phyloP scores from a whole-genome alignment of 768 basidiomycete genomes.

The Macrolepiota fuliginosa region DNA sequence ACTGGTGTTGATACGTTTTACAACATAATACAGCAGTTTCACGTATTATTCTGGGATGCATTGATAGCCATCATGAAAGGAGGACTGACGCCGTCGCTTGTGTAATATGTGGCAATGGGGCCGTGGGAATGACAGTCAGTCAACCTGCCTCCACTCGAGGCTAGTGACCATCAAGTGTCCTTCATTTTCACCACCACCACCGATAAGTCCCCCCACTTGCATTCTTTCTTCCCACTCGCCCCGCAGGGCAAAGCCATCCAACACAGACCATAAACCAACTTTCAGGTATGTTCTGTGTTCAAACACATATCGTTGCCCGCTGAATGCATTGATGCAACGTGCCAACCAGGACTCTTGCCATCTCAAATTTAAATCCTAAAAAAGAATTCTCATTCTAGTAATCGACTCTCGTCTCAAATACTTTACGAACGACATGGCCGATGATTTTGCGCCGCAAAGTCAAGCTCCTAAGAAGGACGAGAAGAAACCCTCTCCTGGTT shows the following conservation, averaged over 20 bases:
- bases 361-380: conserved; percentile 33
- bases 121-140: conserved; percentile 37
- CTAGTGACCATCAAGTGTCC: conserved; percentile 41
- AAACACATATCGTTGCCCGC: background rate
- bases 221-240: conserved; percentile 76
- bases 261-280: conserved; percentile 35
- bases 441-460: conserved; percentile 65
- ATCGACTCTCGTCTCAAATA: conserved; percentile 42
- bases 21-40: conserved; percentile 1
- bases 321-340: conserved; percentile 11
- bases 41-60: conserved; percentile 4
- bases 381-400: conserved; percentile 32
- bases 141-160: conserved; percentile 22
- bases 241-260: conserved; percentile 85
- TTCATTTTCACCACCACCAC: conserved; percentile 47
- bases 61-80: conserved; percentile 1
- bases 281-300: conserved; percentile 34
- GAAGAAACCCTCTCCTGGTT: conserved; percentile 51
- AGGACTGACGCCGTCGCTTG: background rate
- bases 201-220: conserved; percentile 40
- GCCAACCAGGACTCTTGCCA: conserved; percentile 16
- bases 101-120: conserved; percentile 7
- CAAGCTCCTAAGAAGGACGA: conserved; percentile 69
- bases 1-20: conserved; percentile 6
- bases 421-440: conserved; percentile 88